Evolutionary conservation across 176 grass and related monocot genomes (phyloP), one percentile per base, ranked within the genome.

Genomic region (Dactylis glomerata): DNA sequence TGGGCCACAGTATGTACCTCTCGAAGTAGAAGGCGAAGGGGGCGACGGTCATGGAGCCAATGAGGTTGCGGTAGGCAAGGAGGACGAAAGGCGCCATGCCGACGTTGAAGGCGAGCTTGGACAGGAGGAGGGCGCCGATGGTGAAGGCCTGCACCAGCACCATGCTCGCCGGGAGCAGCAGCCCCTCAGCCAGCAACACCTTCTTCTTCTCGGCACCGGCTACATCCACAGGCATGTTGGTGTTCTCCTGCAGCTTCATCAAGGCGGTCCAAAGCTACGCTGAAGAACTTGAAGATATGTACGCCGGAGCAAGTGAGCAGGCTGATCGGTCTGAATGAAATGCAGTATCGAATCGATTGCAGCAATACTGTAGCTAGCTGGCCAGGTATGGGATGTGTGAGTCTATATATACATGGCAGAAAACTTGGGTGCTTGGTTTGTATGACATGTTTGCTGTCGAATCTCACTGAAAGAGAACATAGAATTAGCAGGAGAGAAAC

Each of bases 21-120:
- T 90, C 77, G 7, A 85, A 58, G 78, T 79, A 87, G 14, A 87
- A 82, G 72, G 85, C 85, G 13, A 90, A 73, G 2, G 91, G 85
- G 0, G 54, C 73, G 10, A 93, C 41, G 32, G 56, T 44, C 26
- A 85, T 28, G 32, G 82, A 41, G 8, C 72, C 91, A 13, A 79
- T 33, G 68, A 83, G 40, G 62, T 93, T 87, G 78, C 91, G 91
- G 70, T 90, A 93, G 24, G 57, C 59, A 56, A 90, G 73, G 66
- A 90, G 85, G 63, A 79, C 82, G 67, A 85, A 93, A 45, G 86
- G 82, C 24, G 45, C 57, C 88, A 90, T 93, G 5, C 91, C 88
- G 19, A 76, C n/a, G 36, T 78, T 83, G 3, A 93, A 41, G 14
- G 73, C 88, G 1, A 93, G 7, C 85, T 90, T 90, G 0, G 88